Percentiles rank a stretch among this genome's conserved stretches.
phyloP scores from a whole-genome alignment of 106 monocot genomes.

The Gastrodia elata region DNA sequence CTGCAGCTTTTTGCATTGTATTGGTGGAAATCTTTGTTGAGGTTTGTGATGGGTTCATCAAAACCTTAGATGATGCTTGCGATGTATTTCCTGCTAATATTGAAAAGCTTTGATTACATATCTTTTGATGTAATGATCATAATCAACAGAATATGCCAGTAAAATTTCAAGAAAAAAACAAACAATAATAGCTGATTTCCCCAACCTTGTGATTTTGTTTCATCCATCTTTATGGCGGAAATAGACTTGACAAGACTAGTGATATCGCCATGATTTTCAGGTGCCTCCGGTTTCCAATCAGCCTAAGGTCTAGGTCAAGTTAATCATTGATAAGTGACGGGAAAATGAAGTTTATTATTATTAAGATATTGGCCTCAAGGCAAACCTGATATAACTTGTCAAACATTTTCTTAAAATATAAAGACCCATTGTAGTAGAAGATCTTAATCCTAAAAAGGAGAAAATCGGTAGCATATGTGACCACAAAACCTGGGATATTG shows the following conservation, averaged over 20 bases:
- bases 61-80: conserved; percentile 34
- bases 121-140: conserved; percentile 32
- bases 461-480: conserved; percentile 7
- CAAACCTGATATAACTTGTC: conserved; percentile 77
- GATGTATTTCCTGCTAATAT: conserved; percentile 18
- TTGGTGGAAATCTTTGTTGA: conserved; percentile 30
- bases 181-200: not conserved
- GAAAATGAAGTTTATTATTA: not conserved
- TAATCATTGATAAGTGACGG: not conserved
- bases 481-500: not conserved
- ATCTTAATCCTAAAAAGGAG: conserved; percentile 68
- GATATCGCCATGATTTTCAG: conserved; percentile 70
- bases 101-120: conserved; percentile 34
- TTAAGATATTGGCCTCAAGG: not conserved
- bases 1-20: conserved; percentile 54
- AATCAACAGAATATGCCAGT: not conserved
- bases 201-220: conserved; percentile 63
- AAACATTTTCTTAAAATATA: conserved; percentile 87
- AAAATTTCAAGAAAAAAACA: not conserved
- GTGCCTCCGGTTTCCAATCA: conserved; percentile 90
- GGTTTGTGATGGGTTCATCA: conserved; percentile 20
- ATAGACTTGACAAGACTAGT: conserved; percentile 58
- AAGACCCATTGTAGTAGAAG: conserved; percentile 69
- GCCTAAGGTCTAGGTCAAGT: conserved; percentile 36
- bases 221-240: conserved; percentile 49